A percentile compares a stretch with the other conserved stretches of the same genome.
Evolutionary conservation across 345 rosid genomes (phyloP).

Genomic region (Syzygium aqueum): DNA sequence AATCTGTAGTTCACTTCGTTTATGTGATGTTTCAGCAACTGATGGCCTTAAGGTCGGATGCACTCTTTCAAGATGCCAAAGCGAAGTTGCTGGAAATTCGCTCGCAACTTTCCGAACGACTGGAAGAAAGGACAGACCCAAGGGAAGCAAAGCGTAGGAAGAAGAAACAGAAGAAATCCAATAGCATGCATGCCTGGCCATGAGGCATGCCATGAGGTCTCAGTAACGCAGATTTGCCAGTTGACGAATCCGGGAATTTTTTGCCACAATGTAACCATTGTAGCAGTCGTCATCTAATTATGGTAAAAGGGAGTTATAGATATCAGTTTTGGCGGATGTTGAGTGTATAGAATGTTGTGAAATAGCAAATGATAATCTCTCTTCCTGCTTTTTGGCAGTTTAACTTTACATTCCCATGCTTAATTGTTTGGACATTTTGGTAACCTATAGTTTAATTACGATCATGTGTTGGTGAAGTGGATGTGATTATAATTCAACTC

Average conservation of each 20-base stretch:
- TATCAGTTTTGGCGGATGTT: neutral
- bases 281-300: neutral
- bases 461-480: neutral
- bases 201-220: neutral
- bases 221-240: neutral
- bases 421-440: neutral
- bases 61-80: conserved; percentile 74
- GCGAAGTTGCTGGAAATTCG: conserved; percentile 58
- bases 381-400: neutral
- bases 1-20: neutral
- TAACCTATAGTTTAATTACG: neutral
- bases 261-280: neutral
- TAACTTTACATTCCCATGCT: neutral
- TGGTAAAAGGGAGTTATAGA: neutral
- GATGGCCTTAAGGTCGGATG: conserved; percentile 85
- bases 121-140: conserved; percentile 36
- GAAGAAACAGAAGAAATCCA: conserved; percentile 53
- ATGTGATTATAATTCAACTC: neutral
- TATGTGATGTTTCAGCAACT: conserved; percentile 46
- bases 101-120: conserved; percentile 41
- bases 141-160: conserved; percentile 46
- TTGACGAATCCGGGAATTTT: neutral
- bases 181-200: neutral
- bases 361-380: neutral
- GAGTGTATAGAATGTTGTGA: neutral